Percentiles rank a stretch among this genome's conserved stretches.
Conservation (phyloP, 495 filamentous ascomycete species). For the Darksidea phi region DNA sequence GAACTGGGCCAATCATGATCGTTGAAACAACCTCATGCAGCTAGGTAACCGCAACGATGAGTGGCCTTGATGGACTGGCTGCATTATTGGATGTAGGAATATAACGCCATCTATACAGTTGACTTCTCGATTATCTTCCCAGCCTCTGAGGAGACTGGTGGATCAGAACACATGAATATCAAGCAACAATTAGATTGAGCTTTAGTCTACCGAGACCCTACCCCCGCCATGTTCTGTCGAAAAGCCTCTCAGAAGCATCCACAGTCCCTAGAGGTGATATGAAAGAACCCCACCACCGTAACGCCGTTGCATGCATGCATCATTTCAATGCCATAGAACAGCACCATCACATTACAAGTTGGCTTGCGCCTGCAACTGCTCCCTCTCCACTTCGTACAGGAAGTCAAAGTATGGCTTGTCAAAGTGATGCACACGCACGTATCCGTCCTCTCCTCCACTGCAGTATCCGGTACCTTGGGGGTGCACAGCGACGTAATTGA, state of each 20-base stretch:
- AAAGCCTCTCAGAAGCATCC: background rate
- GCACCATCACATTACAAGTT: constrained; percentile 25
- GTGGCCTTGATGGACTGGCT: no score
- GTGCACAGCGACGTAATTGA: constrained; percentile 86
- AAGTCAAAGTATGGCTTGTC: constrained; percentile 99
- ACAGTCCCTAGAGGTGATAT: background rate
- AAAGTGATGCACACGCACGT: constrained; percentile 97
- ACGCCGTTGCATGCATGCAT: constrained; percentile 32
- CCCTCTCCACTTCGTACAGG: constrained; percentile 93
- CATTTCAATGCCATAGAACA: background rate
- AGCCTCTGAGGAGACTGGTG: no score
- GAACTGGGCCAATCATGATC: no score
- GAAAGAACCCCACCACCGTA: constrained; percentile 7
- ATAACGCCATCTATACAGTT: no score
- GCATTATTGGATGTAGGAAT: no score
- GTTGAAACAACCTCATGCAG: no score
- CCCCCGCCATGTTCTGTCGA: background rate
- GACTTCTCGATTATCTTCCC: no score
- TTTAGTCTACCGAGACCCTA: no score
- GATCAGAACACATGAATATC: no score
- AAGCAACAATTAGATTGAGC: no score
- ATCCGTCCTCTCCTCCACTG: constrained; percentile 95
- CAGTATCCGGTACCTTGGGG: constrained; percentile 88
- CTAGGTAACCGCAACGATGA: no score
- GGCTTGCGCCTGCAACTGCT: constrained; percentile 32